These are phyloP conservation scores for Trichosporon sp. DNA, from an alignment of 1,284 basidiomycete genomes.

Conservation along the genomic window DNA sequence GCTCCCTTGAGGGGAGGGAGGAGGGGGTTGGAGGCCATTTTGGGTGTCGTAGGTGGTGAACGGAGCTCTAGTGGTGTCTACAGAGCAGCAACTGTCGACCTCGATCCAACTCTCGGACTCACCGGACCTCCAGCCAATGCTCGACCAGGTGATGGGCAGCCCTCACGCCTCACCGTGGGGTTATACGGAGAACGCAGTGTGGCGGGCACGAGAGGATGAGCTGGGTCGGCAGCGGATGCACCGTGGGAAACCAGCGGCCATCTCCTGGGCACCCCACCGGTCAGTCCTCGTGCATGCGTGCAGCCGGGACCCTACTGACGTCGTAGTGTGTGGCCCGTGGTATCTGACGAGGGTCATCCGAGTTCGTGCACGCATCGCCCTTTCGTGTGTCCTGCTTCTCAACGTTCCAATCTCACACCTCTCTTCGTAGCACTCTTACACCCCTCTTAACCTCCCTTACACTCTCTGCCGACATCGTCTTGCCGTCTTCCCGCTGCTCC, in stretches of 20 bases:
- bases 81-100: slow-evolving; percentile 7
- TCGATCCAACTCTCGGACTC: neutral
- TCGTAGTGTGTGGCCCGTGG: slow-evolving; percentile 5
- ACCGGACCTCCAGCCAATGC: slow-evolving; percentile 16
- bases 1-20: slow-evolving; percentile 30
- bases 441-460: neutral
- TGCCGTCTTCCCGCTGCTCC: neutral
- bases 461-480: no score
- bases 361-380: neutral
- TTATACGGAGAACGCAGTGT: slow-evolving; percentile 12
- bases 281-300: neutral
- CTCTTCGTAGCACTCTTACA: neutral
- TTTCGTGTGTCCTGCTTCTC: neutral
- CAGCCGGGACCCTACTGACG: slow-evolving; percentile 6
- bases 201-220: neutral
- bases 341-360: neutral
- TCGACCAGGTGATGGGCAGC: slow-evolving; percentile 9
- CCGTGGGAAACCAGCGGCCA: neutral
- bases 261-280: neutral
- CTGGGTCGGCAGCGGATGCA: neutral
- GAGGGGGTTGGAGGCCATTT: slow-evolving; percentile 33
- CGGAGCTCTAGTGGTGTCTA: slow-evolving; percentile 6
- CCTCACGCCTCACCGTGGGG: slow-evolving; percentile 2
- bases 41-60: neutral
- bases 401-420: neutral